Evolutionary conservation across 495 filamentous ascomycete genomes (phyloP).

Genomic region (Stereocaulon alpinum): DNA sequence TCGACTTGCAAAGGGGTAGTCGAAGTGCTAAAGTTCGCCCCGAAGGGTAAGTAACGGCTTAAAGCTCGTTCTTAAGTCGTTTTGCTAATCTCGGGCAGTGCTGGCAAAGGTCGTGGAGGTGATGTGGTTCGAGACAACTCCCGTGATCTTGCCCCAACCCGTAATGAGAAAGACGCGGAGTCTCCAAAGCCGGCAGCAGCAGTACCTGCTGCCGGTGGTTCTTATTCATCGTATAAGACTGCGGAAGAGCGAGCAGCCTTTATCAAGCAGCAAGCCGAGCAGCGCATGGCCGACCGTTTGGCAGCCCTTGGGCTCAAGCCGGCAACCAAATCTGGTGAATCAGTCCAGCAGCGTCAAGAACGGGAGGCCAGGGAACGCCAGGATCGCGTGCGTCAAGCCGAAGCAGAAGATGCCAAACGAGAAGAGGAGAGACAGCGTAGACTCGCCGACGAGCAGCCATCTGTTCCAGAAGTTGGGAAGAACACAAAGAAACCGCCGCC

Average conservation of each 20-base stretch:
- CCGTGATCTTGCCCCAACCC: slow-evolving; percentile 23
- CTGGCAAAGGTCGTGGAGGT: slow-evolving; percentile 14
- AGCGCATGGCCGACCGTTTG: slow-evolving; percentile 94
- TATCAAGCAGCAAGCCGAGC: slow-evolving; percentile 93
- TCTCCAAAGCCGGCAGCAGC: slow-evolving; percentile 32
- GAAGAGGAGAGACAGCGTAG: slow-evolving; percentile 80
- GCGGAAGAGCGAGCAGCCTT: slow-evolving; percentile 90
- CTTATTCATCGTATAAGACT: slow-evolving; percentile 72
- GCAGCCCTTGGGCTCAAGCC: slow-evolving; percentile 87
- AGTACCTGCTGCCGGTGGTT: slow-evolving; percentile 32
- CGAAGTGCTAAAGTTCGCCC: slow-evolving; percentile 62
- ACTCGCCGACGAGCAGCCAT: slow-evolving; percentile 70
- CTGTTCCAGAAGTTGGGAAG: slow-evolving; percentile 49
- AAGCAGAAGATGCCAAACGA: slow-evolving; percentile 88
- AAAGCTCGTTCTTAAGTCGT: background rate
- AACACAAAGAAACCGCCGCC: slow-evolving; percentile 65
- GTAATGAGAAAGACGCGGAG: slow-evolving; percentile 24
- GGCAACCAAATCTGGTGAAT: slow-evolving; percentile 58
- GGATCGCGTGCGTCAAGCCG: slow-evolving; percentile 74
- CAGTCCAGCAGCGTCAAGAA: slow-evolving; percentile 71
- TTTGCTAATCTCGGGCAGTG: slow-evolving; percentile 15
- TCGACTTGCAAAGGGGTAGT: slow-evolving; percentile 79
- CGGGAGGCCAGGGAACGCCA: slow-evolving; percentile 81
- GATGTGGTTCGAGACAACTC: slow-evolving; percentile 26
- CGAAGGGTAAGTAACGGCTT: slow-evolving; percentile 48